Evolutionary conservation across 179 eudicot genomes (phyloP).

Genomic region (Sideroxylon spinosum): DNA sequence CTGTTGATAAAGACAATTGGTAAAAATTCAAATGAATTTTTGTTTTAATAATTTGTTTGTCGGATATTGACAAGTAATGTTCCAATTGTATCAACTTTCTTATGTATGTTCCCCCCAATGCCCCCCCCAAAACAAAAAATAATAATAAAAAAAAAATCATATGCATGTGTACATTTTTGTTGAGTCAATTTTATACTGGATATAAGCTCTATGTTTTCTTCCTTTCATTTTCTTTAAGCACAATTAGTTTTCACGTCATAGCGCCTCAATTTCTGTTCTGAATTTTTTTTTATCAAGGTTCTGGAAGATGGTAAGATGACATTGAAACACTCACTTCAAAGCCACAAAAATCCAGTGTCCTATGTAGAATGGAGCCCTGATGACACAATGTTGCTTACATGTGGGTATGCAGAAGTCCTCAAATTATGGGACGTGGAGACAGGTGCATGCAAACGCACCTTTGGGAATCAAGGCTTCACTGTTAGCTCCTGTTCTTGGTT

Average conservation of each 20-base stretch:
- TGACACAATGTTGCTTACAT: constrained; percentile 82
- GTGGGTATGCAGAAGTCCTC: constrained; percentile 80
- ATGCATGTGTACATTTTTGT: not conserved
- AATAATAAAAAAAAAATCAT: not conserved
- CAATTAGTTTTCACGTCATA: not conserved
- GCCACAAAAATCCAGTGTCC: constrained; percentile 80
- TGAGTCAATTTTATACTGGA: not conserved
- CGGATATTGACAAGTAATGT: not conserved
- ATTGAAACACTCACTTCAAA: constrained; percentile 49
- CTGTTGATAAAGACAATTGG: not conserved
- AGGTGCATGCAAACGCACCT: constrained; percentile 79
- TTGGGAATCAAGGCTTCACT: constrained; percentile 51
- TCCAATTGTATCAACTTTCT: not conserved
- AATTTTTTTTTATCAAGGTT: constrained; percentile 38
- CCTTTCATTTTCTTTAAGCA: not conserved
- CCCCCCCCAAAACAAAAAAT: no score
- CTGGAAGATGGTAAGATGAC: constrained; percentile 47
- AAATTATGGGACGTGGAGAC: constrained; percentile 91
- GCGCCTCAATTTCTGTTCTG: constrained; percentile 12
- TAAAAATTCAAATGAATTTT: not conserved
- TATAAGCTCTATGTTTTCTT: not conserved
- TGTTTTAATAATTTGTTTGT: not conserved
- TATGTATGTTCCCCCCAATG: no score
- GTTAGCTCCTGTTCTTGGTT: constrained; percentile 98
- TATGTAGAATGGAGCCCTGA: constrained; percentile 96